Base-by-base conservation (phyloP, 1,284 basidiomycete species). In the Ceratobasidium sp. region DNA sequence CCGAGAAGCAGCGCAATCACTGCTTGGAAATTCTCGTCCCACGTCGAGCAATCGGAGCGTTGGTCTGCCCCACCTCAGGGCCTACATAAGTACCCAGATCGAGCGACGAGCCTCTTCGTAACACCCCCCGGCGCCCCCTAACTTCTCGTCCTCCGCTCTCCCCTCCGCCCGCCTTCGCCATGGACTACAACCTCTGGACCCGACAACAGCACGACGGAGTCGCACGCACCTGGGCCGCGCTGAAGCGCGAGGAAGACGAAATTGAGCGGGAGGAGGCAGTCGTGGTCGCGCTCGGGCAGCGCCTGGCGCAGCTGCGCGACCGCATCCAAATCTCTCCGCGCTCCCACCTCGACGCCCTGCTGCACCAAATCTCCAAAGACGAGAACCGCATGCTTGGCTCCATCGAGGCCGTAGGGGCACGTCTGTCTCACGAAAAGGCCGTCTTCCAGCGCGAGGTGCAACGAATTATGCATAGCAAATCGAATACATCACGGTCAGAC, bases 241-340 rank as follows among this genome's bases (percentile, higher is more conserved):
- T 69, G 13, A 21, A n/a, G 2, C 66, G 66, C 38, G 66, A 69
- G 58, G 66, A 69, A 69, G 50, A 55, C 54, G 66, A 69, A 26
- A 69, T 69, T 43, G 66, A 69, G 54, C 66, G 43, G 11, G 66
- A 69, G 58, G 66, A 69, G 54, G 66, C 66, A 26, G 41, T 69
- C 47, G 66, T 69, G 11, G 66, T 69, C 38, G 35, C 41, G 18
- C 66, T 69, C 43, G 54, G 52, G 21, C 52, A 57, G 32, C 66
- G 66, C 35, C 52, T 69, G n/a, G 38, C 52, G 14, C 66, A 47
- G 28, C 41, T 47, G 35, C 50, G 66, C 16, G 66, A 69, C 54
- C 50, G 52, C 5, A 69, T 69, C 54, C 66, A 69, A 41, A 11
- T 69, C 41, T 57, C 50, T n/a, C 66, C 66, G 11, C 66, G 66